These are phyloP conservation scores for Coniochaeta sp. DNA, from an alignment of 2,329 filamentous ascomycete genomes.

Conservation along the genomic window DNA sequence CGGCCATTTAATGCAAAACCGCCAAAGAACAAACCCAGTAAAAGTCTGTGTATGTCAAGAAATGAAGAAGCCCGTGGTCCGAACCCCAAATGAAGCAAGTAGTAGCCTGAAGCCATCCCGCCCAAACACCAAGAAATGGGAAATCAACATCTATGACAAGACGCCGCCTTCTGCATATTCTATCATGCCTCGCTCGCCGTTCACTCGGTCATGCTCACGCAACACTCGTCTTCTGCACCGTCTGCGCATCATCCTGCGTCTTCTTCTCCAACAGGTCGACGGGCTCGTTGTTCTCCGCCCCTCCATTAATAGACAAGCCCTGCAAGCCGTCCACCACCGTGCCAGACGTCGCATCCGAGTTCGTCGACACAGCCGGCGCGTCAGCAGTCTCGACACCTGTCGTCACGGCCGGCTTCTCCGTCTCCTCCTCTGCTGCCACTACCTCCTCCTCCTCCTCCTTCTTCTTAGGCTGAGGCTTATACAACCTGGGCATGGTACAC, in stretches of 20 bases:
- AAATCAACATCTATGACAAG: conserved; percentile 1
- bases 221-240: conserved; percentile 7
- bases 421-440: too few species aligned
- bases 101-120: too few species aligned
- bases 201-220: conserved; percentile 1
- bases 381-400: conserved; percentile 6
- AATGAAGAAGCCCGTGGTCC: too few species aligned
- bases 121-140: not conserved
- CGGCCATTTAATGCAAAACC: too few species aligned
- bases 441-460: conserved; percentile 1
- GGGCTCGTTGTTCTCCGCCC: conserved; percentile 6
- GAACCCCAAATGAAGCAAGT: too few species aligned
- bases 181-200: too few species aligned
- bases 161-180: not conserved
- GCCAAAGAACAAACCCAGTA: too few species aligned
- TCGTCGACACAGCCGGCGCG: not conserved
- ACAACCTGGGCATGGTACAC: conserved; percentile 42
- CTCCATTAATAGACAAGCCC: conserved; percentile 13
- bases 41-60: too few species aligned
- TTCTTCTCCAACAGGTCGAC: conserved; percentile 14
- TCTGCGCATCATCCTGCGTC: conserved; percentile 5
- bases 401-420: conserved; percentile 5
- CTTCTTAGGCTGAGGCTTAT: too few species aligned
- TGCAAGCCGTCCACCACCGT: conserved; percentile 10
- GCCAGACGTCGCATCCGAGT: conserved; percentile 6